These are phyloP conservation scores for Nasturtium officinale DNA, from an alignment of 345 rosid species.

Conservation along the genomic window DNA sequence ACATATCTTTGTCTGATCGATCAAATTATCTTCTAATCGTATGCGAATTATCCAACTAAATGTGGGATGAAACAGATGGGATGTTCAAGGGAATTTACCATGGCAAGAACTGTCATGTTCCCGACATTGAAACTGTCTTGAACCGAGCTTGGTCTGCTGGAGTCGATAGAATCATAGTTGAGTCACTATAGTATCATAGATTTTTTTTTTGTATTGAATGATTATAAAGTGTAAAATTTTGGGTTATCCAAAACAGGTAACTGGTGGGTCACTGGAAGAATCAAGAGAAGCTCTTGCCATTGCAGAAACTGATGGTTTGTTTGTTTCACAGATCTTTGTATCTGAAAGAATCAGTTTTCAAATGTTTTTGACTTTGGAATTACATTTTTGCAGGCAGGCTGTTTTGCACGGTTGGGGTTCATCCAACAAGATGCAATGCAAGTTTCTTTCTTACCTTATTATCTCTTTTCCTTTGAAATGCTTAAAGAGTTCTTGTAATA, in stretches of 20 bases:
- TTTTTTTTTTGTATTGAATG: neutral
- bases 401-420: conserved; percentile 93
- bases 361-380: neutral
- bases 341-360: neutral
- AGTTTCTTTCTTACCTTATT: conserved; percentile 23
- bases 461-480: neutral
- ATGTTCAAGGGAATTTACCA: conserved; percentile 94
- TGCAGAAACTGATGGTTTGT: conserved; percentile 87
- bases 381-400: conserved; percentile 64
- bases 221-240: neutral
- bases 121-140: conserved; percentile 73
- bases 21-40: neutral
- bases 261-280: conserved; percentile 93
- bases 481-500: conserved; percentile 8
- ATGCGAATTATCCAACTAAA: neutral
- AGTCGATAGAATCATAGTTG: conserved; percentile 87
- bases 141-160: conserved; percentile 94
- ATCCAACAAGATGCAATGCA: conserved; percentile 97
- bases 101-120: conserved; percentile 76
- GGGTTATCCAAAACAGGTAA: conserved; percentile 56
- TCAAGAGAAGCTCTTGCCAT: conserved; percentile 95
- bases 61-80: conserved; percentile 59
- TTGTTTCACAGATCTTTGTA: neutral
- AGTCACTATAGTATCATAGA: conserved; percentile 10
- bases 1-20: neutral